Conservation (phyloP, 768 basidiomycete genomes). For the Lactarius quietus region DNA sequence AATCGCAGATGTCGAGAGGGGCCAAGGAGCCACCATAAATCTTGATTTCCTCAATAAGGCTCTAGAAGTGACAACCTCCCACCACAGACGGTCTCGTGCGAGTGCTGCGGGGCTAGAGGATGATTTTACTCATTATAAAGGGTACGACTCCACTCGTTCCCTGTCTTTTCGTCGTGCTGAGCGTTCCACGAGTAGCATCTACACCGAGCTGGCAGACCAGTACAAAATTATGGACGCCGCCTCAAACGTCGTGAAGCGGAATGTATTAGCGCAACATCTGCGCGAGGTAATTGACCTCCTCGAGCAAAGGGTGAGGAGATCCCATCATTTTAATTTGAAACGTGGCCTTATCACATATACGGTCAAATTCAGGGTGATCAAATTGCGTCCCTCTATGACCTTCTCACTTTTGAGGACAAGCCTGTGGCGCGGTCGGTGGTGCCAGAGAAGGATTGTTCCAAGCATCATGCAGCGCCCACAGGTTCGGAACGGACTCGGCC, state of each 20-base stretch:
- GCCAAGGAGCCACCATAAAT: not conserved
- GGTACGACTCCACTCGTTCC: constrained; percentile 48
- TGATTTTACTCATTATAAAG: constrained; percentile 92
- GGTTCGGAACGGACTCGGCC: constrained; percentile 6
- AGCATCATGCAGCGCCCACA: not conserved
- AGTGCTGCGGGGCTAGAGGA: constrained; percentile 85
- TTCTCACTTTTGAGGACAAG: constrained; percentile 74
- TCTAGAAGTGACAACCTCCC: constrained; percentile 46
- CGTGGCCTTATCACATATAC: constrained; percentile 10
- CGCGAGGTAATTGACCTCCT: constrained; percentile 88
- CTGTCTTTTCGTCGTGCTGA: constrained; percentile 1
- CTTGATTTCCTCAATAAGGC: constrained; percentile 19
- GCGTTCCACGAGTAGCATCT: constrained; percentile 57
- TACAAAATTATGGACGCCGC: constrained; percentile 88
- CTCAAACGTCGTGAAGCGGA: constrained; percentile 75
- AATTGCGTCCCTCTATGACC: constrained; percentile 86
- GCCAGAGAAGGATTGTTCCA: constrained; percentile 19
- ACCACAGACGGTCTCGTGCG: constrained; percentile 85
- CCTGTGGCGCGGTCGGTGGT: constrained; percentile 33
- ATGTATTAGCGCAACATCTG: constrained; percentile 83
- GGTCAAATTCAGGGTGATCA: constrained; percentile 70
- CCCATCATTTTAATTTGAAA: constrained; percentile 5
- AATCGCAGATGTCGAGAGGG: constrained; percentile 7
- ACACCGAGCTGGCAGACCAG: constrained; percentile 86
- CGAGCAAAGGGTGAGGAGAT: constrained; percentile 72